Conservation (phyloP, 768 basidiomycete species). For the Russula lepida region DNA sequence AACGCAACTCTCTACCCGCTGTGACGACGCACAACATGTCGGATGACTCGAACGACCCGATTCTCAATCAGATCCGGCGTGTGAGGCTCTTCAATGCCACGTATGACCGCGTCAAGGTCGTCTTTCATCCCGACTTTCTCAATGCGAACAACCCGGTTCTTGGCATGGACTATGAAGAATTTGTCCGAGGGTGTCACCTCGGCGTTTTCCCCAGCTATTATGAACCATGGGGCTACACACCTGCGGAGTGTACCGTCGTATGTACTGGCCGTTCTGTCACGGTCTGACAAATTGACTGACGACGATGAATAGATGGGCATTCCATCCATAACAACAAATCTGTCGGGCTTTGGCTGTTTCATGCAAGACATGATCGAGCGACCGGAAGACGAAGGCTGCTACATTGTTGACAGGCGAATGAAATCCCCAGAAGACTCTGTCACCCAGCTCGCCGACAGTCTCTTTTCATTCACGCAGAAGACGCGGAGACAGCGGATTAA, state of each 20-base stretch:
- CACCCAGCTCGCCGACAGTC: conserved; percentile 64
- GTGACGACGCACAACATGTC: conserved; percentile 99
- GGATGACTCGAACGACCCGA: conserved; percentile 87
- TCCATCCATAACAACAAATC: conserved; percentile 92
- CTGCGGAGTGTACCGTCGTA: conserved; percentile 97
- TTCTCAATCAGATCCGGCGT: conserved; percentile 88
- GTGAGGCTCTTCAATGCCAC: conserved; percentile 87
- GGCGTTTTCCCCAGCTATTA: conserved; percentile 99
- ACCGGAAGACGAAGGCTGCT: conserved; percentile 91
- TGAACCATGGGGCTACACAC: conserved; percentile 95
- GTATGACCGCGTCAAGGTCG: conserved; percentile 90
- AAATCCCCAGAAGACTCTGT: conserved; percentile 90
- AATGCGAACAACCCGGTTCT: conserved; percentile 97
- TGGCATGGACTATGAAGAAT: conserved; percentile 97
- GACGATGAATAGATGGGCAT: conserved; percentile 75
- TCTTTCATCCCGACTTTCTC: conserved; percentile 98
- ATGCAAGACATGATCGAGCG: conserved; percentile 97
- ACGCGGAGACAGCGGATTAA: conserved; percentile 96
- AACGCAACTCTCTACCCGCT: conserved; percentile 89
- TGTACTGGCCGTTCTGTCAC: conserved; percentile 26
- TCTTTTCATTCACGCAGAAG: conserved; percentile 72
- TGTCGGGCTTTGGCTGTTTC: conserved; percentile 97
- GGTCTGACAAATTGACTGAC: conserved; percentile 2
- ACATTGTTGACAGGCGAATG: conserved; percentile 89
- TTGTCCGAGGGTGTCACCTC: conserved; percentile 94